Evolutionary conservation across 352 stramenopile species (phyloP).

Genomic region (Phytophthora quininea): DNA sequence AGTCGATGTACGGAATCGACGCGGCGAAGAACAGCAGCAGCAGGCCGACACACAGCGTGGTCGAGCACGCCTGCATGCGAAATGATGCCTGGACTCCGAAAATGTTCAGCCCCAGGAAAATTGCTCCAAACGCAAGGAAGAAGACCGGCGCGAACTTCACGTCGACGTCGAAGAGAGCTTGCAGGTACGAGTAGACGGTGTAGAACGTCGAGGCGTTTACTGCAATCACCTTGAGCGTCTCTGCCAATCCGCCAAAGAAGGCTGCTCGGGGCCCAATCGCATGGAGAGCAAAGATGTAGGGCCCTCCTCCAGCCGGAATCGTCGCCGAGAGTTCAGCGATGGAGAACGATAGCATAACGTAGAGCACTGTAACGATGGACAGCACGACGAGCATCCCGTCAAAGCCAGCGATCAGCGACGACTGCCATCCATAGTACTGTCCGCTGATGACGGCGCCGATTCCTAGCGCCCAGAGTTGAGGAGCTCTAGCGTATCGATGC

Average conservation of each 20-base stretch:
- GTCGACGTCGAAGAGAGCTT: too few species aligned
- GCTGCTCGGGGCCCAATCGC: constrained; percentile 48
- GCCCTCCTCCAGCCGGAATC: constrained; percentile 53
- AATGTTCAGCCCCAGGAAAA: constrained; percentile 60
- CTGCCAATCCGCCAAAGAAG: constrained; percentile 42
- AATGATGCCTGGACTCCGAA: constrained; percentile 61
- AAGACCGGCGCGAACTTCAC: constrained; percentile 1
- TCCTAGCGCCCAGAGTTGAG: constrained; percentile 63
- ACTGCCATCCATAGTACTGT: constrained; percentile 71
- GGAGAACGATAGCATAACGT: constrained; percentile 67
- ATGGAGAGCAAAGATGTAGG: constrained; percentile 66
- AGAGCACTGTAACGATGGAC: constrained; percentile 59
- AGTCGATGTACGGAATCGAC: constrained; percentile 52
- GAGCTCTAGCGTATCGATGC: constrained; percentile 50
- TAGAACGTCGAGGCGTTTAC: constrained; percentile 58
- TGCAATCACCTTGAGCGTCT: constrained; percentile 62
- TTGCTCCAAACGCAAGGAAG: constrained; percentile 53
- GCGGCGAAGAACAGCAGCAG: constrained; percentile 61
- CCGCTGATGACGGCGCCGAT: constrained; percentile 40
- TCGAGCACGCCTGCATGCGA: constrained; percentile 56
- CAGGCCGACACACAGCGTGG: constrained; percentile 49
- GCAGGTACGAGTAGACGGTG: constrained; percentile 18
- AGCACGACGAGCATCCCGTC: constrained; percentile 57
- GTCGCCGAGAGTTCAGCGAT: constrained; percentile 66
- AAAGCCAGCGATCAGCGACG: constrained; percentile 15